A percentile compares a stretch with the other conserved stretches of the same genome.
These are phyloP conservation scores for Phyllostachys edulis DNA, from an alignment of 176 grass and related monocot genomes.

Conservation along the genomic window DNA sequence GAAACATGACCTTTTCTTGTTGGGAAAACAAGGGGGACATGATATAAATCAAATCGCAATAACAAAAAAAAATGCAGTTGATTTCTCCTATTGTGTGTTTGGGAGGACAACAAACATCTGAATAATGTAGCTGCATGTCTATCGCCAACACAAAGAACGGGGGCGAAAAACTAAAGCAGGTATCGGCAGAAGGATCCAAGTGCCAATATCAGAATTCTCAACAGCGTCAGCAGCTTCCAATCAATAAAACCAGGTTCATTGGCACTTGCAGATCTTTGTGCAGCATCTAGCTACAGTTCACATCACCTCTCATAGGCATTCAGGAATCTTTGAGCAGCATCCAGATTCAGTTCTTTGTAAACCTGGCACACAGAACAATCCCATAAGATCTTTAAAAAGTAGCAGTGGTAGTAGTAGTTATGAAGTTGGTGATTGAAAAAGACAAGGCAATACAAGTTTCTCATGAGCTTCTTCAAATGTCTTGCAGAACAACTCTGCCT, in stretches of 20 bases:
- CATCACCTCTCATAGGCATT: constrained; percentile 43
- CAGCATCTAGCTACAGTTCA: neutral
- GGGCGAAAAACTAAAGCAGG: neutral
- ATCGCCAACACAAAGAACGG: neutral
- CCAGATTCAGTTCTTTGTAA: constrained; percentile 71
- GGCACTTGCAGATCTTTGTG: neutral
- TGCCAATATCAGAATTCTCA: neutral
- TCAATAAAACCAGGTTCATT: neutral
- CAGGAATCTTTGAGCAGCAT: constrained; percentile 67
- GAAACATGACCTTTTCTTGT: neutral
- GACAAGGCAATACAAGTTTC: constrained; percentile 53
- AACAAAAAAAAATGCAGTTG: neutral
- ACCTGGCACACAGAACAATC: constrained; percentile 50
- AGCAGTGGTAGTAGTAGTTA: too few relatives aligned
- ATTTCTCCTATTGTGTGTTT: neutral
- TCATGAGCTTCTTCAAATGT: constrained; percentile 70
- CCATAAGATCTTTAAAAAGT: neutral
- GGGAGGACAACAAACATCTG: neutral
- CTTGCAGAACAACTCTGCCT: constrained; percentile 71
- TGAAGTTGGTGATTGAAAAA: neutral
- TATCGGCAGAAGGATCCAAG: neutral
- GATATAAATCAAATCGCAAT: neutral
- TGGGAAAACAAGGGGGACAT: neutral
- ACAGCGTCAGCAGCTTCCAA: neutral
- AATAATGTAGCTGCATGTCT: neutral